These are phyloP conservation scores for Coniochaeta prunicola DNA, from an alignment of 2,329 filamentous ascomycete species.

Conservation along the genomic window DNA sequence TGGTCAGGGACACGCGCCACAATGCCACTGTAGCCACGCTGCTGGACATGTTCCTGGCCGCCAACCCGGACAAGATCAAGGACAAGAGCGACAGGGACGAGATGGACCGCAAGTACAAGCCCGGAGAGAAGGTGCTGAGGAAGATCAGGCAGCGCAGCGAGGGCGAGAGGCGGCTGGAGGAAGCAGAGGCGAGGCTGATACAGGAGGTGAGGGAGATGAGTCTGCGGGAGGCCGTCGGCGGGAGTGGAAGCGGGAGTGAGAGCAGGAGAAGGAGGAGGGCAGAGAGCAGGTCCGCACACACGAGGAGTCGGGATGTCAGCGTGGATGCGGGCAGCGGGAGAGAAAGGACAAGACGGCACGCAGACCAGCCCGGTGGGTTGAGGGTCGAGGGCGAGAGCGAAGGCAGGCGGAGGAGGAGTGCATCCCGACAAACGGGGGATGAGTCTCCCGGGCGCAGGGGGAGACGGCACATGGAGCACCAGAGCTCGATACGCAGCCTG, in stretches of 20 bases:
- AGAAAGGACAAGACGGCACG: conserved; percentile 19
- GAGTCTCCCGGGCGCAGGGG: conserved; percentile 22
- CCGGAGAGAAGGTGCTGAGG: conserved; percentile 74
- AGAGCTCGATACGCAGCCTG: conserved; percentile 78
- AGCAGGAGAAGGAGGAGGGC: background rate
- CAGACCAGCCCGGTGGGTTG: conserved; percentile 17
- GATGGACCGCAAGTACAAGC: conserved; percentile 68
- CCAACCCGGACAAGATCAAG: conserved; percentile 70
- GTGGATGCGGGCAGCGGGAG: background rate
- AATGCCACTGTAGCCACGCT: conserved; percentile 88
- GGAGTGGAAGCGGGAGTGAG: background rate
- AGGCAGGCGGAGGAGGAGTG: conserved; percentile 33
- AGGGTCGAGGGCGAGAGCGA: conserved; percentile 6
- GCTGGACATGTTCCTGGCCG: conserved; percentile 77
- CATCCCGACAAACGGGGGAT: conserved; percentile 33
- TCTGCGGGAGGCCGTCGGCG: conserved; percentile 58
- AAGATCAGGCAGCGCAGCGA: conserved; percentile 41
- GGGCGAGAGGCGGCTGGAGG: conserved; percentile 48
- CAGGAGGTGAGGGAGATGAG: conserved; percentile 69
- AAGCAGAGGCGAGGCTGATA: conserved; percentile 62
- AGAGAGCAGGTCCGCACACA: background rate
- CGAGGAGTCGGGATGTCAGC: conserved; percentile 16
- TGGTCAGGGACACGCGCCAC: conserved; percentile 78
- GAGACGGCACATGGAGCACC: conserved; percentile 69
- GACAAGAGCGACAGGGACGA: conserved; percentile 67